Evolutionary conservation across 2,329 filamentous ascomycete genomes (phyloP), one percentile per base, ranked within the genome.

Genomic region (Blumeria graminis): DNA sequence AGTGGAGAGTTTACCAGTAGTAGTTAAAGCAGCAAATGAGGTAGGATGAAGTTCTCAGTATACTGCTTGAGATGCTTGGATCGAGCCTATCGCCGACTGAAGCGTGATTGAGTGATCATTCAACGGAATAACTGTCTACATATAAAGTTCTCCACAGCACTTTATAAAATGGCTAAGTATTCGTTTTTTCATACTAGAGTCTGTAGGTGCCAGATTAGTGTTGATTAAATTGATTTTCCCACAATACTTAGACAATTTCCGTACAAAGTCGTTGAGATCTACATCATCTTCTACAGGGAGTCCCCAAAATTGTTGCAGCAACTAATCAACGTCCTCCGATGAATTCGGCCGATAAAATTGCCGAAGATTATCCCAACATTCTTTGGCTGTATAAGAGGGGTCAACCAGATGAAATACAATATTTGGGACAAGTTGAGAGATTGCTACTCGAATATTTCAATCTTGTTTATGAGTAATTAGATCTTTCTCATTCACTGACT

Each of bases 261-360:
- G 22, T 43, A 43, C 35, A 43, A 55, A 43, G 22, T 43, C 52
- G 32, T 41, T 36, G 11, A 46, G 3, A 18, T 46, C 41, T 28
- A 55, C 22, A 41, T 55, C 38, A 55, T 43, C 36, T 43, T 43
- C 52, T 10, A 55, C 18, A n/a, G 52, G 41, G 10, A 55, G 50
- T n/a, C 50, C 7, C 50, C 32, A 50, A 52, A 52, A 35, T 52
- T 52, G n/a, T 34, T 52, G 50, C 36, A 52, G 50, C 28, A 52
- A 28, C 14, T 52, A 8, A 18, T 52, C 50, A 14, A 28, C 32
- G 22, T 52, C 50, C 22, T 52, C 50, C 3, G 50, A 14, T 52
- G 14, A 52, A 52, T 36, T 52, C 16, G 50, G 33, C 4, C 32
- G 22, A 6, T 36, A 52, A 46, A 16, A 35, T 28, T 52, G n/a